phyloP scores from a whole-genome alignment of 768 basidiomycete genomes.

The Termitomyces sp. region DNA sequence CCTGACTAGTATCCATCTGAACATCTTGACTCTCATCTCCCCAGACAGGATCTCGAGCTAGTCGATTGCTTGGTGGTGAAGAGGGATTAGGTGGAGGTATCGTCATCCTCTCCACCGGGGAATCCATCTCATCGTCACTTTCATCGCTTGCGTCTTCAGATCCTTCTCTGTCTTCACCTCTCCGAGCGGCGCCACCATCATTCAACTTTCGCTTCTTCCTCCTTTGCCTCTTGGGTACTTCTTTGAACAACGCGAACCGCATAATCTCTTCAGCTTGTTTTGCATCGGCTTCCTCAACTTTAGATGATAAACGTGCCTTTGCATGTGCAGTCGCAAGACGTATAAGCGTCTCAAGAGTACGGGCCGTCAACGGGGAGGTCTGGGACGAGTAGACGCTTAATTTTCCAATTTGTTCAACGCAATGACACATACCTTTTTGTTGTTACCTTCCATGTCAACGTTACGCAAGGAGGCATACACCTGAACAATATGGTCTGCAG shows the following conservation, averaged over 20 bases:
- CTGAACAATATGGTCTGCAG: slow-evolving; percentile 90
- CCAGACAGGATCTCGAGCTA: slow-evolving; percentile 58
- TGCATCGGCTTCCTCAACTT: slow-evolving; percentile 84
- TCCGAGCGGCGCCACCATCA: slow-evolving; percentile 52
- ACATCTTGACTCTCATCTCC: slow-evolving; percentile 66
- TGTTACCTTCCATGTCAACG: slow-evolving; percentile 86
- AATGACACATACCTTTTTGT: slow-evolving; percentile 61
- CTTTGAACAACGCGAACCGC: slow-evolving; percentile 96
- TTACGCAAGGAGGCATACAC: slow-evolving; percentile 92
- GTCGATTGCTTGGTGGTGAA: slow-evolving; percentile 23
- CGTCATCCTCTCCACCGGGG: slow-evolving; percentile 46
- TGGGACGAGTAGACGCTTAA: slow-evolving; percentile 28
- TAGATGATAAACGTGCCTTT: slow-evolving; percentile 84
- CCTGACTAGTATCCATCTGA: slow-evolving; percentile 52
- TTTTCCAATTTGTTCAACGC: slow-evolving; percentile 1
- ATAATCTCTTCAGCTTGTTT: slow-evolving; percentile 91
- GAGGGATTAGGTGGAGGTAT: slow-evolving; percentile 32
- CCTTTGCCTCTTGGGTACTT: slow-evolving; percentile 80
- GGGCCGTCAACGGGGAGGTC: slow-evolving; percentile 97
- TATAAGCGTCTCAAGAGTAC: slow-evolving; percentile 97
- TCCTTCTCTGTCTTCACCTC: slow-evolving; percentile 40
- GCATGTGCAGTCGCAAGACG: slow-evolving; percentile 98
- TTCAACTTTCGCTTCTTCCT: slow-evolving; percentile 88
- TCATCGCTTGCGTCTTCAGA: slow-evolving; percentile 56
- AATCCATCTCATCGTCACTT: slow-evolving; percentile 38